Evolutionary conservation across 1,284 basidiomycete species (phyloP).

Genomic region (Meripilus lineatus): DNA sequence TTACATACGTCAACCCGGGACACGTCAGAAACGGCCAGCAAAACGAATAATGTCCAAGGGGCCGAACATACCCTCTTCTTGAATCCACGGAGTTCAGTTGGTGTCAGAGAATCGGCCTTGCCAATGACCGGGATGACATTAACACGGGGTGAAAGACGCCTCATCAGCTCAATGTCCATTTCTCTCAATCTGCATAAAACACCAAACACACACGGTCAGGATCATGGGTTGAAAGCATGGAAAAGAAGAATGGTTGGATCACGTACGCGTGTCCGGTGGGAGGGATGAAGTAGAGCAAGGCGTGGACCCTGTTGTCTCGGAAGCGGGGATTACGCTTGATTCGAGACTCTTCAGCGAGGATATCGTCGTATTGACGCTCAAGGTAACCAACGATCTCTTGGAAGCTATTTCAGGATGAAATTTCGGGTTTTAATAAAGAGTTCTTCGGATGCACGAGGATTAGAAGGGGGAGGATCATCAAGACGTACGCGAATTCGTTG

Average conservation of each 20-base stretch:
- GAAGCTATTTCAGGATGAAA: conserved; percentile 51
- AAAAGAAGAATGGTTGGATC: conserved; percentile 20
- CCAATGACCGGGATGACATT: conserved; percentile 99
- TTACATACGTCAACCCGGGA: conserved; percentile 7
- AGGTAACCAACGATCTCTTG: conserved; percentile 96
- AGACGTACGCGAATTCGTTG: conserved; percentile 94
- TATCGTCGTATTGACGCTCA: conserved; percentile 99
- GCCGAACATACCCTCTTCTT: conserved; percentile 79
- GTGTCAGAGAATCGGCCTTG: conserved; percentile 94
- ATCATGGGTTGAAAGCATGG: neutral
- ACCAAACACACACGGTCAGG: too few species aligned
- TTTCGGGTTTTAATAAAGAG: too few species aligned
- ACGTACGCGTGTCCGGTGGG: conserved; percentile 78
- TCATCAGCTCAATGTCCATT: conserved; percentile 99
- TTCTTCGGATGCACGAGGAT: neutral
- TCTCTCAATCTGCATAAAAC: conserved; percentile 73
- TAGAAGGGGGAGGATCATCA: conserved; percentile 2
- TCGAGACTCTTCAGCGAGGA: conserved; percentile 96
- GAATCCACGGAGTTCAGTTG: conserved; percentile 87
- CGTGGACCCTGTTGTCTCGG: conserved; percentile 96
- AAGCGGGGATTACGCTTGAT: conserved; percentile 99
- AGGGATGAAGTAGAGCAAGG: conserved; percentile 96
- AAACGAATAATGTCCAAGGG: conserved; percentile 6
- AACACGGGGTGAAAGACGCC: conserved; percentile 91
- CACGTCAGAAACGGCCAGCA: too few species aligned